Conservation (phyloP, 2,329 filamentous ascomycete genomes). For the Fusarium scirpi region DNA sequence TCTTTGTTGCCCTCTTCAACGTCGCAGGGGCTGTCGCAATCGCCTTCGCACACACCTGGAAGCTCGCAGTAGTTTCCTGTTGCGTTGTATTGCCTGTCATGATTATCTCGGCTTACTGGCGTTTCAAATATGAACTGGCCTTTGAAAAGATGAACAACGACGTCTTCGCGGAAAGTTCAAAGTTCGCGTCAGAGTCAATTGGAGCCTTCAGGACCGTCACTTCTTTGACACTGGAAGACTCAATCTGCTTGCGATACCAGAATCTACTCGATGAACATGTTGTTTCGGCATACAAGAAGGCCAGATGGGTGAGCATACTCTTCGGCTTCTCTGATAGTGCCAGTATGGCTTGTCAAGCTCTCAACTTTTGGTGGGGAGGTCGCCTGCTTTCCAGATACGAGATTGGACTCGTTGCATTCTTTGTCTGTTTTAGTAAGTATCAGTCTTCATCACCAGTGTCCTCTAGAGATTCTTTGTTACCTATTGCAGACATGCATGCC, state of each 20-base stretch:
- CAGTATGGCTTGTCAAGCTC: conserved; percentile 71
- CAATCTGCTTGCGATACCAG: conserved; percentile 72
- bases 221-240: conserved; percentile 75
- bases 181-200: conserved; percentile 80
- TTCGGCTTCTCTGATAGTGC: conserved; percentile 78
- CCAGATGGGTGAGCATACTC: conserved; percentile 71
- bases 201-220: conserved; percentile 79
- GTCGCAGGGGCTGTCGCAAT: conserved; percentile 74
- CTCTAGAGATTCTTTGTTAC: not conserved
- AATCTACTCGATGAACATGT: conserved; percentile 70
- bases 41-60: conserved; percentile 81
- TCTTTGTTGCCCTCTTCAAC: conserved; percentile 72
- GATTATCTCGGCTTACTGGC: conserved; percentile 61
- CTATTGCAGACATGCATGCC: not conserved
- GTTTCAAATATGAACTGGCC: conserved; percentile 69
- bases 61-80: conserved; percentile 75
- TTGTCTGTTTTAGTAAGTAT: conserved; percentile 65
- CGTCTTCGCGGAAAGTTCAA: conserved; percentile 77
- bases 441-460: not conserved
- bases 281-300: conserved; percentile 68
- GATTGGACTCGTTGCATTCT: conserved; percentile 60
- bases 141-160: conserved; percentile 76
- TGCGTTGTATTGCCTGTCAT: conserved; percentile 69
- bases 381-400: conserved; percentile 66
- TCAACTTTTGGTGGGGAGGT: conserved; percentile 76